A percentile compares a stretch with the other conserved stretches of the same genome.
phyloP scores from a whole-genome alignment of 345 rosid genomes.

The Cardiospermum halicacabum region DNA sequence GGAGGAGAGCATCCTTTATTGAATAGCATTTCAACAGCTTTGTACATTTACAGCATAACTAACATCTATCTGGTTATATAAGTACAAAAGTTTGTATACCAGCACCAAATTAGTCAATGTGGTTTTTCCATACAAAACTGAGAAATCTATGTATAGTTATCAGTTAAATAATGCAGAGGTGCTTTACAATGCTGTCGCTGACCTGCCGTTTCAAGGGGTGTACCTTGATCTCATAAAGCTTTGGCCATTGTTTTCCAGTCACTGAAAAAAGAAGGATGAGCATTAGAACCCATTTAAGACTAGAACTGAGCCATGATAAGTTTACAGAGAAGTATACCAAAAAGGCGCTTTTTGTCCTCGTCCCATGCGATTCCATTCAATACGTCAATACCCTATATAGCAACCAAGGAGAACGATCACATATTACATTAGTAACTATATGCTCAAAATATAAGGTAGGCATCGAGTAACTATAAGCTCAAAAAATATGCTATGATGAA shows the following conservation, averaged over 20 bases:
- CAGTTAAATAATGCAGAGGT: slow-evolving; percentile 37
- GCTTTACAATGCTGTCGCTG: slow-evolving; percentile 25
- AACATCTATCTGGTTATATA: too few relatives aligned
- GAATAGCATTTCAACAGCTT: too few relatives aligned
- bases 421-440: slow-evolving; percentile 1
- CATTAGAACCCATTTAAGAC: neutral
- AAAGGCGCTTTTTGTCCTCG: slow-evolving; percentile 48
- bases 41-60: too few relatives aligned
- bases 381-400: slow-evolving; percentile 83
- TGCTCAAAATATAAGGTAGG: neutral
- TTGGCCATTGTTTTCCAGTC: slow-evolving; percentile 88
- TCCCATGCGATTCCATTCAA: slow-evolving; percentile 99
- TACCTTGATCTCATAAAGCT: slow-evolving; percentile 71
- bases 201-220: slow-evolving; percentile 29
- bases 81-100: too few relatives aligned
- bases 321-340: slow-evolving; percentile 28
- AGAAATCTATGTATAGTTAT: neutral
- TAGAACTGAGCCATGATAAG: neutral
- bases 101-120: too few relatives aligned
- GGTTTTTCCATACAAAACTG: neutral
- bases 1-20: too few relatives aligned
- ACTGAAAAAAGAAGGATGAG: slow-evolving; percentile 40
- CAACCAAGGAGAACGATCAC: slow-evolving; percentile 12
- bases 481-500: neutral
- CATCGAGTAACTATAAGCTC: neutral